phyloP scores from a whole-genome alignment of 805 yeast species.

The Kazachstania bromeliacearum region DNA sequence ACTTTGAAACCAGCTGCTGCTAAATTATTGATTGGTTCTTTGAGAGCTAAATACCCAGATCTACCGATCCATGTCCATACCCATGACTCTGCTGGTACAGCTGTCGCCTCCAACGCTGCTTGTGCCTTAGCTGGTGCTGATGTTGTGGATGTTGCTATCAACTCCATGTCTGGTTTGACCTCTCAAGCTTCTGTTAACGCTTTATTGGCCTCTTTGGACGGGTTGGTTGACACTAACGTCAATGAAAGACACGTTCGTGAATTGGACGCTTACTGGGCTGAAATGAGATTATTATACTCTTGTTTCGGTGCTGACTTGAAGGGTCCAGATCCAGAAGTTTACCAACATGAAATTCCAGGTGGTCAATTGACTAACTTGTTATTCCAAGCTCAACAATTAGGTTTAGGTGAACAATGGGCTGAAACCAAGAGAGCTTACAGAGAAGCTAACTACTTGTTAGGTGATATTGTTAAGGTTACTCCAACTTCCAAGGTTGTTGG shows the following conservation, averaged over 20 bases:
- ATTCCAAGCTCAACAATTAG: slow-evolving; percentile 99
- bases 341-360: slow-evolving; percentile 98
- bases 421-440: slow-evolving; percentile 92
- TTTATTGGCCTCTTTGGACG: slow-evolving; percentile 83
- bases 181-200: slow-evolving; percentile 97
- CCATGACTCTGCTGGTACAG: slow-evolving; percentile 99
- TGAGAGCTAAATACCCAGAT: slow-evolving; percentile 81
- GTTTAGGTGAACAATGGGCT: slow-evolving; percentile 92
- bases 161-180: slow-evolving; percentile 97
- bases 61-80: slow-evolving; percentile 98
- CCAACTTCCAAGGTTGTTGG: slow-evolving; percentile 99
- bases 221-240: slow-evolving; percentile 69
- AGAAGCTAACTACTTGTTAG: slow-evolving; percentile 81
- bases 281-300: slow-evolving; percentile 91
- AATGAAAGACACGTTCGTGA: slow-evolving; percentile 61
- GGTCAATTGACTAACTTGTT: slow-evolving; percentile 96
- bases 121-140: slow-evolving; percentile 96
- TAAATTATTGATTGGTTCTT: slow-evolving; percentile 60
- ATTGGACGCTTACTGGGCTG: slow-evolving; percentile 95
- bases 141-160: slow-evolving; percentile 93
- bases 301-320: slow-evolving; percentile 97
- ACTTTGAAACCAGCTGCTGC: slow-evolving; percentile 96
- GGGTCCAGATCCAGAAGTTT: slow-evolving; percentile 99
- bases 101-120: slow-evolving; percentile 93
- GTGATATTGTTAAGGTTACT: slow-evolving; percentile 96